These are phyloP conservation scores for Tulasnella sp. DNA, from an alignment of 768 basidiomycete species.

Conservation along the genomic window DNA sequence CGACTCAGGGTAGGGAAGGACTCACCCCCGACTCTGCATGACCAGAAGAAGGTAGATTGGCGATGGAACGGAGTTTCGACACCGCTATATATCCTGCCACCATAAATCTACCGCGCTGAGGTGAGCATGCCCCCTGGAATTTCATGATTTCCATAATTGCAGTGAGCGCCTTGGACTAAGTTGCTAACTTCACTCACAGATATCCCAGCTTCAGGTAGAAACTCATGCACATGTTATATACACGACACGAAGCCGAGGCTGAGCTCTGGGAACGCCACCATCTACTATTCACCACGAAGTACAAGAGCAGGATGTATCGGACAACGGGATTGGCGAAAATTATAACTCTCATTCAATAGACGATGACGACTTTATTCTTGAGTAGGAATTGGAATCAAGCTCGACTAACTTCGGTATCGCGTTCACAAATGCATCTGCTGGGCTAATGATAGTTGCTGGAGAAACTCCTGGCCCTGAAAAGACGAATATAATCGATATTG, in stretches of 20 bases:
- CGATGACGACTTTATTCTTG: background rate
- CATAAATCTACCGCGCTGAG: slow-evolving; percentile 41
- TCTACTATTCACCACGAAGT: background rate
- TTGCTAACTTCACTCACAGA: background rate
- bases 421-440: no score
- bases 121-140: slow-evolving; percentile 59
- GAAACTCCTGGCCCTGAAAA: no score
- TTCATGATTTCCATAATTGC: slow-evolving; percentile 25
- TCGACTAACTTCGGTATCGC: no score
- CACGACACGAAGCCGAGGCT: slow-evolving; percentile 83
- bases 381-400: background rate
- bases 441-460: no score
- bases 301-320: background rate
- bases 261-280: slow-evolving; percentile 37
- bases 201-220: slow-evolving; percentile 47
- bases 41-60: slow-evolving; percentile 60
- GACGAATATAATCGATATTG: no score
- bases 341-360: background rate
- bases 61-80: background rate
- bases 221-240: slow-evolving; percentile 66
- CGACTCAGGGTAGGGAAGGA: slow-evolving; percentile 52
- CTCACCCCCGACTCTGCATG: slow-evolving; percentile 48
- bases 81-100: background rate
- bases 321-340: no score
- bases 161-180: background rate